A percentile compares a stretch with the other conserved stretches of the same genome.
phyloP scores from a whole-genome alignment of 805 yeast species.

The Starmerella lactis-condensi region DNA sequence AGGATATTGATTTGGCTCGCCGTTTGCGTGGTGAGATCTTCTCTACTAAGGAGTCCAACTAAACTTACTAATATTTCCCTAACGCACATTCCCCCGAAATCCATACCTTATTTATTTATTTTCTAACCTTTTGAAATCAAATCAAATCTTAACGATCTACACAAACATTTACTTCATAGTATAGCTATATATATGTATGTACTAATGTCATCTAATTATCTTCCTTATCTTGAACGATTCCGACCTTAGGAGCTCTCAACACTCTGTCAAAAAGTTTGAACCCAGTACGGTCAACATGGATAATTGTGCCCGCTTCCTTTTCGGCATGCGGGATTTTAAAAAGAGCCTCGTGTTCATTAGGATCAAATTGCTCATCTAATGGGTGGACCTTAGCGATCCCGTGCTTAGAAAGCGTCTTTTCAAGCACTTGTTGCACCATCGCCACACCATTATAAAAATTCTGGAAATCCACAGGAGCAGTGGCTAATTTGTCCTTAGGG shows the following conservation, averaged over 20 bases:
- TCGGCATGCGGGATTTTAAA: slow-evolving; percentile 74
- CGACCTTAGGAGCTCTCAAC: slow-evolving; percentile 88
- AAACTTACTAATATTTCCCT: no score
- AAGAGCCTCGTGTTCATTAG: slow-evolving; percentile 82
- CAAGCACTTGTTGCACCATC: slow-evolving; percentile 75
- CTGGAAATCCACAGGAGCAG: slow-evolving; percentile 31
- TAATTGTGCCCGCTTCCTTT: slow-evolving; percentile 80
- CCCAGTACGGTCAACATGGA: slow-evolving; percentile 84
- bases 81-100: no score
- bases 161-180: no score
- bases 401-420: slow-evolving; percentile 61
- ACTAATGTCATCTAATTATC: no score
- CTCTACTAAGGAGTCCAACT: slow-evolving; percentile 14
- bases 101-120: no score
- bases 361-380: slow-evolving; percentile 68
- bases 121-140: no score
- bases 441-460: slow-evolving; percentile 73
- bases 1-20: slow-evolving; percentile 79
- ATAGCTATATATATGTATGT: no score
- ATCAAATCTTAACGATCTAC: no score
- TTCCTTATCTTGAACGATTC: slow-evolving; percentile 36
- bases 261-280: slow-evolving; percentile 73
- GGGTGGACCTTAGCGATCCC: slow-evolving; percentile 73
- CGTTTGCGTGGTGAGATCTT: slow-evolving; percentile 66
- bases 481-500: slow-evolving; percentile 24